Evolutionary conservation across 371 early-diverging fungal species (phyloP), one percentile per base, ranked within the genome.

Genomic region (Mortierella sp.): DNA sequence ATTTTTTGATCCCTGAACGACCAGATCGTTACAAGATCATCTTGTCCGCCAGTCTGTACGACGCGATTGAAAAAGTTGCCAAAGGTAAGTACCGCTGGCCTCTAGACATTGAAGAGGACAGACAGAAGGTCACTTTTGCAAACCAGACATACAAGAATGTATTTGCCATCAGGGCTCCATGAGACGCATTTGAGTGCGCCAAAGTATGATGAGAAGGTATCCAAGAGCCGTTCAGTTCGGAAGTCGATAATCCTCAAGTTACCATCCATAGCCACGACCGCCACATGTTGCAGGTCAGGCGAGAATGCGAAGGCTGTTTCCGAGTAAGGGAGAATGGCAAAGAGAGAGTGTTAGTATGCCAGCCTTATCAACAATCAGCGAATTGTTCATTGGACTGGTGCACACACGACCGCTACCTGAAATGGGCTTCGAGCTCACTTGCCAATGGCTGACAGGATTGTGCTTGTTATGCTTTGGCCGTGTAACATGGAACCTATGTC

Each of bases 11-110:
- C 95, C 61, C 81, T 85, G 78, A 88, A 90, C 50, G 91, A 87
- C 96, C 96, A 99, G 3, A 99, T 86, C 1, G 95, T 92, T 14
- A 98, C 88, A 6, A 96, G 78, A 79, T 99, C 98, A 81, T 99
- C 99, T 72, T 99, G 96, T 0, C 97, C 95, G 12, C 98, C 94
- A 1, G 91, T 87, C 87, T 85, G 63, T 12, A 1, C 42, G n/a
- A 21, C 21, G 3, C 18, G 34, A 23, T 28, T 4, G 41, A 41
- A 19, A 19, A 19, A 3, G 19, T 21, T 53, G n/a, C 16, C 19
- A 43, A 5, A 43, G 45, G 45, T 43, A 5, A 43, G n/a, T n/a
- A 47, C 23, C 9, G 23, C 6, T 23, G 24, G 16, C 19, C n/a
- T 12, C 12, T 19, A 0, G 90, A n/a, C 19, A 13, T 7, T 8